Evolutionary conservation across 495 filamentous ascomycete genomes (phyloP).

Genomic region (Penicillium dipodomyicola): DNA sequence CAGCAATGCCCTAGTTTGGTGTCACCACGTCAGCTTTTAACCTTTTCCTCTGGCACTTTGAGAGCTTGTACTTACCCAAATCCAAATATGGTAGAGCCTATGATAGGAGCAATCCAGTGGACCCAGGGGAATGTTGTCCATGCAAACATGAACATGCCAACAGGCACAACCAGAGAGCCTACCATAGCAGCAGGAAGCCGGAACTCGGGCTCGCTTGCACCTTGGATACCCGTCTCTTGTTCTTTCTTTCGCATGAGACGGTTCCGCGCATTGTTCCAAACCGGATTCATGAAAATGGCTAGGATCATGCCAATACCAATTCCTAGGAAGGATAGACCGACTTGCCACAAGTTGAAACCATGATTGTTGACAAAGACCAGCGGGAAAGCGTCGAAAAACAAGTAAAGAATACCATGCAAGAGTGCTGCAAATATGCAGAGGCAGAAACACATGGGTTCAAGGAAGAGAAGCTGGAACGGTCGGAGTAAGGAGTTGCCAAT

Average conservation of each 20-base stretch:
- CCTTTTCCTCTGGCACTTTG: neutral
- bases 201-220: conserved; percentile 57
- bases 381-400: conserved; percentile 80
- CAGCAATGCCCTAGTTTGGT: conserved; percentile 53
- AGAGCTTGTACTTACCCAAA: conserved; percentile 50
- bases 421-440: conserved; percentile 68
- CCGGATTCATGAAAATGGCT: conserved; percentile 55
- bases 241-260: conserved; percentile 46
- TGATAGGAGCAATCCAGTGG: conserved; percentile 73
- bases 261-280: conserved; percentile 61
- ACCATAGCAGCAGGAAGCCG: conserved; percentile 68
- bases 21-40: neutral
- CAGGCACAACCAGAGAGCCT: conserved; percentile 65
- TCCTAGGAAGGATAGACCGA: conserved; percentile 49
- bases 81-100: conserved; percentile 70
- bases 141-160: conserved; percentile 75
- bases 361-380: conserved; percentile 65
- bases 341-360: conserved; percentile 65
- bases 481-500: conserved; percentile 51
- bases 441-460: conserved; percentile 68
- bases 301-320: conserved; percentile 65
- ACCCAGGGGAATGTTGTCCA: conserved; percentile 61
- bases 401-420: conserved; percentile 67
- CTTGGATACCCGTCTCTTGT: conserved; percentile 3
- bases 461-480: conserved; percentile 67